These are phyloP conservation scores for Phytopythium montanum DNA, from an alignment of 352 stramenopile species.

Conservation along the genomic window DNA sequence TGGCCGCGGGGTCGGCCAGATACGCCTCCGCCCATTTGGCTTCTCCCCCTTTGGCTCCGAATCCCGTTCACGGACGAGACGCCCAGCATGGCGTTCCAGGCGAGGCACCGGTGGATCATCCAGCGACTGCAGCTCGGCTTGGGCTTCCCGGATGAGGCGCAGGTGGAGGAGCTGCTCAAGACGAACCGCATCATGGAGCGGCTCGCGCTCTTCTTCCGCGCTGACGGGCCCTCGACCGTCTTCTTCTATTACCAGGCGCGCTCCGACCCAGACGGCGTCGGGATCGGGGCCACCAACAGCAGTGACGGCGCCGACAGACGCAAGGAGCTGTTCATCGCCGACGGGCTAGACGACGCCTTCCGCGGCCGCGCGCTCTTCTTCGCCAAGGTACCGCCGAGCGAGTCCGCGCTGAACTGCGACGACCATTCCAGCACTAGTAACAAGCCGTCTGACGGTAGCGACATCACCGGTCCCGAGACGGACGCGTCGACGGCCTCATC, in stretches of 20 bases:
- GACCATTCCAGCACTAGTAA: neutral
- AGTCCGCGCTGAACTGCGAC: constrained; percentile 7
- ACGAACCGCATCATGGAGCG: constrained; percentile 79
- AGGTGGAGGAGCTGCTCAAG: constrained; percentile 79
- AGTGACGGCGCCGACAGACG: constrained; percentile 13
- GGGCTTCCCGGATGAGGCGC: constrained; percentile 67
- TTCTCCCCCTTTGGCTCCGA: neutral
- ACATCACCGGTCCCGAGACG: constrained; percentile 12
- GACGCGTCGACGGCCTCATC: constrained; percentile 9
- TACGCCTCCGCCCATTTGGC: neutral
- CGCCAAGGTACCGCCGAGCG: constrained; percentile 42
- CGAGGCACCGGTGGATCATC: constrained; percentile 81
- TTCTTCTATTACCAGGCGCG: constrained; percentile 79
- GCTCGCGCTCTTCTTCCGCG: constrained; percentile 67
- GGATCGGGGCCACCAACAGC: constrained; percentile 7
- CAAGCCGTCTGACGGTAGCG: constrained; percentile 4
- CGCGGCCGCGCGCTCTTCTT: constrained; percentile 71
- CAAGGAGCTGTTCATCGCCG: constrained; percentile 78
- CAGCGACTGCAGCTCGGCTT: constrained; percentile 72
- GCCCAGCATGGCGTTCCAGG: constrained; percentile 74
- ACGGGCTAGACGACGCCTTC: constrained; percentile 71
- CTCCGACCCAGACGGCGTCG: neutral
- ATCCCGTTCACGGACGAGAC: too few relatives aligned
- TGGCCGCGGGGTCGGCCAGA: neutral
- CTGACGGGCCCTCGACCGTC: constrained; percentile 59